Base-by-base conservation (phyloP, 345 rosid genomes). In the Euphorbia lathyris region DNA sequence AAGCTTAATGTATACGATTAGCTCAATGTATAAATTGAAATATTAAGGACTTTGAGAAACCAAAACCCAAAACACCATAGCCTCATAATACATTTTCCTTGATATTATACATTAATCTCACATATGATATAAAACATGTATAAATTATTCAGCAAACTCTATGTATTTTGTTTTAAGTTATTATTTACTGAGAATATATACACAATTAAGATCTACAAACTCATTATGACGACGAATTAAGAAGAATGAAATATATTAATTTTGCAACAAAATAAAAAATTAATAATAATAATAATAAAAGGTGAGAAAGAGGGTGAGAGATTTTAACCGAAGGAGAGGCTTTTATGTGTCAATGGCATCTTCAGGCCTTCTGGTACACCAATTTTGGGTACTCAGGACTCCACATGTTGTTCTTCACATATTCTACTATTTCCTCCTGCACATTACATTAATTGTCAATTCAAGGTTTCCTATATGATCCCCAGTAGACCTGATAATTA, bases 321-420 rank as follows among this genome's bases (percentile, higher is more conserved):
- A 26, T 25, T 48, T 47, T 29, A 27, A 27, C 16, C 25, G 40
- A 48, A 32, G 38, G 52, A 27, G 40, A 36, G 51, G 59, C 60
- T 36, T 70, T 38, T n/a, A 63, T 38, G 34, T 62, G 40, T 25
- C 27, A 26, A 22, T n/a, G 30, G 48, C 50, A 20, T 11, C 25
- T 17, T 78, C 81, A 90, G 63, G 79, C 90, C 50, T 79, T 71
- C 76, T 63, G 87, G 78, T 77, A 93, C 32, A 90, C 98, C 78
- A 93, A 62, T 5, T 86, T 85, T 29, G 99, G 92, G 72, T 95
- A 95, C 60, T 86, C 89, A 17, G 99, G 97, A 75, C 72, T 83
- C 97, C 99, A 92, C 99, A 92, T 90, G 87, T 84, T 92, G 73
- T 79, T 84, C 77, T 82, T 72, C 81, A 92, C 99, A 62, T 72